Evolutionary conservation across 768 basidiomycete species (phyloP).

Genomic region (Pulveroboletus sp.): DNA sequence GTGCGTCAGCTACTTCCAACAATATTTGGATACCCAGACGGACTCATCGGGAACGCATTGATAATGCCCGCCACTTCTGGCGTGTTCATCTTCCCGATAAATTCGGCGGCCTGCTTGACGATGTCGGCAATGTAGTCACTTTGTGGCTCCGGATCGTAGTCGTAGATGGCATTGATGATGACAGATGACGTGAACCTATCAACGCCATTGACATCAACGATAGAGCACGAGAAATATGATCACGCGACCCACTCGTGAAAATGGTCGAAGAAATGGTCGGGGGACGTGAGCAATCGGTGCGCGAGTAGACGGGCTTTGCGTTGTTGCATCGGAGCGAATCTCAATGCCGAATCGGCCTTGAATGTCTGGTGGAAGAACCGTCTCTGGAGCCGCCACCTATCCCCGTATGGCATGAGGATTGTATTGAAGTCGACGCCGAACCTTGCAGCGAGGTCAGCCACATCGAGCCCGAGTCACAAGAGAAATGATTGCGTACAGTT

Average conservation of each 20-base stretch:
- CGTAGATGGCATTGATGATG: conserved; percentile 16
- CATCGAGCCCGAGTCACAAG: background rate
- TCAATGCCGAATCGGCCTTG: conserved; percentile 6
- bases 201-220: background rate
- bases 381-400: conserved; percentile 17
- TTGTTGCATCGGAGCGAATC: conserved; percentile 16
- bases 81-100: background rate
- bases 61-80: conserved; percentile 14
- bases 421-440: conserved; percentile 19
- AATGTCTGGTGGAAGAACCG: conserved; percentile 20
- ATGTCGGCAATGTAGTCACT: conserved; percentile 12
- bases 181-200: conserved; percentile 25
- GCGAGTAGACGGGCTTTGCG: conserved; percentile 8
- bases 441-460: background rate
- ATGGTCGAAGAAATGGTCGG: conserved; percentile 4
- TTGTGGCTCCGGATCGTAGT: conserved; percentile 15
- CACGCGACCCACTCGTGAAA: conserved; percentile 15
- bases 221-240: background rate
- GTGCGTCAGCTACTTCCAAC: background rate
- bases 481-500: conserved; percentile 4
- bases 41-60: conserved; percentile 14
- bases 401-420: conserved; percentile 14
- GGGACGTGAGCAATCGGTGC: conserved; percentile 7
- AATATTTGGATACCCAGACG: background rate
- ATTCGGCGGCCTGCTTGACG: conserved; percentile 9